Evolutionary conservation across 257 asterid genomes (phyloP).

Genomic region (Paraleonurus japonicus): DNA sequence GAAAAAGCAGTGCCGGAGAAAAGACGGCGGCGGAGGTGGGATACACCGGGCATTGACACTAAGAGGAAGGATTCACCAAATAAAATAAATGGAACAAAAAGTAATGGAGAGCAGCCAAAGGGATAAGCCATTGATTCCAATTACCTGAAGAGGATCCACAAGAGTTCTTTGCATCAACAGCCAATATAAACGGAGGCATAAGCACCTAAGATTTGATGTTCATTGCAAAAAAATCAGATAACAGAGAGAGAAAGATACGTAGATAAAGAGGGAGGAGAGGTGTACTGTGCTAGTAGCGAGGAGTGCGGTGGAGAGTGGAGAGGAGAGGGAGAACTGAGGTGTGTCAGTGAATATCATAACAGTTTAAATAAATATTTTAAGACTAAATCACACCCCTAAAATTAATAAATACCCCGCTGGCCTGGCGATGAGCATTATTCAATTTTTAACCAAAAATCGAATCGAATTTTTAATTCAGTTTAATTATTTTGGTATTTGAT

Average conservation of each 20-base stretch:
- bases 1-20: background rate
- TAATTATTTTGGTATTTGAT: too few relatives aligned
- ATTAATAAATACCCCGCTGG: too few relatives aligned
- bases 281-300: background rate
- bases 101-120: background rate
- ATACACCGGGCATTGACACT: background rate
- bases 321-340: background rate
- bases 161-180: conserved; percentile 57
- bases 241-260: background rate
- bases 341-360: background rate
- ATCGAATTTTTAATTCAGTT: too few relatives aligned
- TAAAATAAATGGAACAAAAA: background rate
- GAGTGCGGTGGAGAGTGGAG: background rate
- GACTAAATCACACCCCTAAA: too few relatives aligned
- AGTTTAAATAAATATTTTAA: background rate
- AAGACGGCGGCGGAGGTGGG: background rate
- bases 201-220: conserved; percentile 24
- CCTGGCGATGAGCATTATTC: too few relatives aligned
- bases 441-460: too few relatives aligned
- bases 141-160: conserved; percentile 40
- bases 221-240: background rate
- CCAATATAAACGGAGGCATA: conserved; percentile 70
- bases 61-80: background rate
- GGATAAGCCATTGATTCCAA: background rate
- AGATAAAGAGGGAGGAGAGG: background rate